Conservation (phyloP, 805 yeast species). For the Pichia membranifaciens region DNA sequence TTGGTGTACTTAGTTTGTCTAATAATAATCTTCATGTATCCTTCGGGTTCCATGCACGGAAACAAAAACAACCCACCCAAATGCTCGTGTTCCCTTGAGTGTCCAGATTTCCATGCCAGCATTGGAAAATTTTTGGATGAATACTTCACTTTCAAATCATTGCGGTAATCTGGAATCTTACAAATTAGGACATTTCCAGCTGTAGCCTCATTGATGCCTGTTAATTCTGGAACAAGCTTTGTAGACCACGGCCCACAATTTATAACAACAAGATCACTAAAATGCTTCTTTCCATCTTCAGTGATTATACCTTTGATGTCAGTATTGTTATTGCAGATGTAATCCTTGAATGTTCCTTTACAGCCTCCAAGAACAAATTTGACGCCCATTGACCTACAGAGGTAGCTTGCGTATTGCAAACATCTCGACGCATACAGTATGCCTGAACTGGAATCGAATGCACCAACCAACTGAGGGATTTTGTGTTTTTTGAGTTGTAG, state of each 20-base stretch:
- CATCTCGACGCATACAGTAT: conserved; percentile 33
- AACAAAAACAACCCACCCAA: conserved; percentile 32
- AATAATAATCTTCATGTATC: conserved; percentile 31
- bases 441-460: conserved; percentile 31
- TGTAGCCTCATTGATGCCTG: conserved; percentile 33
- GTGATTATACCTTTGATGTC: conserved; percentile 23
- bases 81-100: conserved; percentile 27
- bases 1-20: conserved; percentile 26
- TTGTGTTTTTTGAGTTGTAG: conserved; percentile 12
- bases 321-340: conserved; percentile 7
- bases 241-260: conserved; percentile 28
- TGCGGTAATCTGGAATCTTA: conserved; percentile 33
- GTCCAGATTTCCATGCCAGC: conserved; percentile 31
- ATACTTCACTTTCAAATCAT: conserved; percentile 31
- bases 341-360: conserved; percentile 15
- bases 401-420: conserved; percentile 26
- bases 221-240: conserved; percentile 23
- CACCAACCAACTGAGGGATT: conserved; percentile 13
- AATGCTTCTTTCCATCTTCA: conserved; percentile 20
- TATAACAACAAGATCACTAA: conserved; percentile 20
- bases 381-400: conserved; percentile 29
- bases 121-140: conserved; percentile 31
- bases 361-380: conserved; percentile 23
- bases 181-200: conserved; percentile 33
- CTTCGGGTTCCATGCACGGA: conserved; percentile 32